Conservation (phyloP, 1,139 yeast genomes). For the Yamadazyma atlantica region DNA sequence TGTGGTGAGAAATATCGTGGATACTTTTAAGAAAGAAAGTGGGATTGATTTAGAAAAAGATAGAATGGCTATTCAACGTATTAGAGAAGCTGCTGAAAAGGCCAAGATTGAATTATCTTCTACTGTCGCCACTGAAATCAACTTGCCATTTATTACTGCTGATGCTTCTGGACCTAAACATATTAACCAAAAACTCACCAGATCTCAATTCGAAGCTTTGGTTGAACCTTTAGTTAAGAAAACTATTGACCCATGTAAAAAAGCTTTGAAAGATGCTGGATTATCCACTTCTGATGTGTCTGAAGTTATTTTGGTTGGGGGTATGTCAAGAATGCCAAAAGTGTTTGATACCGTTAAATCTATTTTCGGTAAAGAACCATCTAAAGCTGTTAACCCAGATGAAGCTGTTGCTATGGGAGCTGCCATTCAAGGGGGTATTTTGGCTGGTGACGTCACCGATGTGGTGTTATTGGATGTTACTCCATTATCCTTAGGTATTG, state of each 20-base stretch:
- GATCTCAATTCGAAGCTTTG: constrained; percentile 89
- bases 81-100: constrained; percentile 99
- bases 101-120: constrained; percentile 98
- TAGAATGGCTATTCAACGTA: constrained; percentile 99
- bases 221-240: constrained; percentile 91
- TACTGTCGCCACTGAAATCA: constrained; percentile 88
- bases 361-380: constrained; percentile 92
- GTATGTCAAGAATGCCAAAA: constrained; percentile 99
- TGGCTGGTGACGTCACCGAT: constrained; percentile 96
- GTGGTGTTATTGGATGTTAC: constrained; percentile 83
- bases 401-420: constrained; percentile 99
- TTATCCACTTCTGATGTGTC: constrained; percentile 82
- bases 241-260: constrained; percentile 96
- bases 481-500: constrained; percentile 97
- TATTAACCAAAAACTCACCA: constrained; percentile 88
- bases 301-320: constrained; percentile 98
- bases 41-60: constrained; percentile 88
- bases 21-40: constrained; percentile 86
- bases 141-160: constrained; percentile 95
- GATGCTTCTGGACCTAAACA: constrained; percentile 98
- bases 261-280: constrained; percentile 96
- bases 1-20: constrained; percentile 84
- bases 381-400: constrained; percentile 99
- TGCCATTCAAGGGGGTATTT: constrained; percentile 98
- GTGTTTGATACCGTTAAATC: constrained; percentile 94